Percentiles rank a stretch among this genome's conserved stretches.
phyloP scores from a whole-genome alignment of 352 stramenopile genomes.

The Globisporangium yorkense region DNA sequence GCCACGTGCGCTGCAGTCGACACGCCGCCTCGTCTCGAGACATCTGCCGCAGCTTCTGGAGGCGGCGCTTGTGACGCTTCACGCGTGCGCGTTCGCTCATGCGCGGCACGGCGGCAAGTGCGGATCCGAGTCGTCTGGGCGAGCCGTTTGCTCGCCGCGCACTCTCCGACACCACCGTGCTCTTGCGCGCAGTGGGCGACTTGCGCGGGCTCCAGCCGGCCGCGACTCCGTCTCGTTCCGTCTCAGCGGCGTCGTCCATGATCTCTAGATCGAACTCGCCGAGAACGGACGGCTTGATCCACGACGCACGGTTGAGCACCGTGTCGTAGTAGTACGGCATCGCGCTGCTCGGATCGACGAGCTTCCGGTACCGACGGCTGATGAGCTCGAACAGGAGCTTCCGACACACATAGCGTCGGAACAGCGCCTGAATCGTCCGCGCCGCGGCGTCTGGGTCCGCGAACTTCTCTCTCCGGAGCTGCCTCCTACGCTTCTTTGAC shows the following conservation, averaged over 20 bases:
- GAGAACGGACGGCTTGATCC: conserved; percentile 58
- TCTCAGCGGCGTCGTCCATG: conserved; percentile 3
- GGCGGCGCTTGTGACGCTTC: conserved; percentile 56
- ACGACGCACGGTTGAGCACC: conserved; percentile 32
- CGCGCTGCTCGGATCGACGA: conserved; percentile 33
- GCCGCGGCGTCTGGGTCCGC: conserved; percentile 31
- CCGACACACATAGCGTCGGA: conserved; percentile 42
- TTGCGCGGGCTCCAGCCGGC: conserved; percentile 4
- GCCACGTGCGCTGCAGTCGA: conserved; percentile 49
- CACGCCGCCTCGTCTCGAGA: conserved; percentile 48
- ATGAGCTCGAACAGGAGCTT: conserved; percentile 37
- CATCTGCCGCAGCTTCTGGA: conserved; percentile 53
- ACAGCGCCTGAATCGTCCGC: conserved; percentile 52
- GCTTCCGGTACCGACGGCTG: conserved; percentile 49
- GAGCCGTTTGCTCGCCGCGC: neutral
- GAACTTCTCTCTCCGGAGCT: conserved; percentile 27
- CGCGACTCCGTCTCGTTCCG: neutral
- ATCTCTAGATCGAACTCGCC: conserved; percentile 48
- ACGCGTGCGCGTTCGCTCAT: conserved; percentile 48
- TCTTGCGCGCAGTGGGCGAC: conserved; percentile 8
- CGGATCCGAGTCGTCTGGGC: neutral
- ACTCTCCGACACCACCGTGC: conserved; percentile 3
- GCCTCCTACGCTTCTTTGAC: conserved; percentile 4
- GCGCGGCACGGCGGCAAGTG: conserved; percentile 9
- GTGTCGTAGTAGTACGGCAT: conserved; percentile 68